Conservation (phyloP, 129 eudicot species). For the Calendula officinalis region DNA sequence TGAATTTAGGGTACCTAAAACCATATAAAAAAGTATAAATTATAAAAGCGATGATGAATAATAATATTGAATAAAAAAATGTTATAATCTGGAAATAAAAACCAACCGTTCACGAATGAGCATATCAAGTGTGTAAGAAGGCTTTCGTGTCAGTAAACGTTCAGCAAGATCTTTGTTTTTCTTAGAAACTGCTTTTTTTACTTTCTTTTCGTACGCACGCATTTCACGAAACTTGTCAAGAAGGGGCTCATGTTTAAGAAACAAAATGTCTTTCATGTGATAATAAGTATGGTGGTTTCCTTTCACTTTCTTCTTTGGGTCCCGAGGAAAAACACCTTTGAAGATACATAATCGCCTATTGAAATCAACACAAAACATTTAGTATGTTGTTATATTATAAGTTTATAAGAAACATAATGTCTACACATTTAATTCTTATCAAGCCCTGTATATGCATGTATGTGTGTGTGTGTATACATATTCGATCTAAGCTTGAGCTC, state of each 20-base stretch:
- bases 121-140: slow-evolving; percentile 61
- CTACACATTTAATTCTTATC: no score
- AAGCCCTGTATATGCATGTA: no score
- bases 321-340: slow-evolving; percentile 84
- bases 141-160: slow-evolving; percentile 52
- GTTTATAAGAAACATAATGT: no score
- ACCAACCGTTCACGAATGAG: slow-evolving; percentile 66
- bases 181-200: slow-evolving; percentile 65
- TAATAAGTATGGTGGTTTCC: slow-evolving; percentile 86
- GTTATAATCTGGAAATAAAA: not conserved
- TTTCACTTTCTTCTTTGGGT: slow-evolving; percentile 89
- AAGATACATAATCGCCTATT: slow-evolving; percentile 76
- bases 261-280: slow-evolving; percentile 71
- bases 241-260: slow-evolving; percentile 71
- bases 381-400: not conserved
- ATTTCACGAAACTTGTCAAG: slow-evolving; percentile 64
- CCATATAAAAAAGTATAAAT: not conserved
- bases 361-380: slow-evolving; percentile 6
- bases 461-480: no score
- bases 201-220: slow-evolving; percentile 65
- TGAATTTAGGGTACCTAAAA: slow-evolving; percentile 67
- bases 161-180: slow-evolving; percentile 71
- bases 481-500: no score
- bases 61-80: no score
- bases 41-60: no score